Percentiles rank a stretch among this genome's conserved stretches.
Conservation (phyloP, 2,329 filamentous ascomycete species). For the Trichoderma lentiforme region DNA sequence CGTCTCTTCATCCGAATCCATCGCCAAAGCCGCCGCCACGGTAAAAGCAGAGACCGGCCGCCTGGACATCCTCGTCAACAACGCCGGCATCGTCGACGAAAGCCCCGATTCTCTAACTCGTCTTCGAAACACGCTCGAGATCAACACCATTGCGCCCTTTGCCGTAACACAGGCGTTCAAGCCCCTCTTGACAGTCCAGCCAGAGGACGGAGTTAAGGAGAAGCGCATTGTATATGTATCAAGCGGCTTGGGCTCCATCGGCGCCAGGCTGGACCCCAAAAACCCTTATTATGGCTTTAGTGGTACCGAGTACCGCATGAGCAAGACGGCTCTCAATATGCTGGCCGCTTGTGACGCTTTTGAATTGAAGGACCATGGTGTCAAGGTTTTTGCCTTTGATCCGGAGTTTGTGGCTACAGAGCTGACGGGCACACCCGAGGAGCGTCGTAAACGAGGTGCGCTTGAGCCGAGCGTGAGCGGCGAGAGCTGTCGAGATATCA, state of each 20-base stretch:
- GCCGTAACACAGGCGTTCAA: constrained; percentile 31
- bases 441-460: constrained; percentile 4
- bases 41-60: constrained; percentile 35
- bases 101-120: constrained; percentile 29
- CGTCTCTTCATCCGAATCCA: constrained; percentile 24
- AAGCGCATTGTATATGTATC: constrained; percentile 35
- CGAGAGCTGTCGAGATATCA: constrained; percentile 16
- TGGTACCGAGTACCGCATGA: constrained; percentile 30
- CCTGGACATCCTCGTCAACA: constrained; percentile 32
- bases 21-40: constrained; percentile 18
- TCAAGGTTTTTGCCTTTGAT: constrained; percentile 33
- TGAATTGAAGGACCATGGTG: constrained; percentile 27
- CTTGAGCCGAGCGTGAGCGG: constrained; percentile 10
- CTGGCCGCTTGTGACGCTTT: constrained; percentile 27
- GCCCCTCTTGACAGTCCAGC: constrained; percentile 30
- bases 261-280: constrained; percentile 20
- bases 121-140: constrained; percentile 41
- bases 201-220: constrained; percentile 8
- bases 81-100: constrained; percentile 42
- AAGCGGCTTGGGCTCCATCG: constrained; percentile 33
- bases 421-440: constrained; percentile 26
- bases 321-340: constrained; percentile 40
- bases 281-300: background rate
- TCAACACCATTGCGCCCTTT: constrained; percentile 32
- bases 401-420: constrained; percentile 35